These are phyloP conservation scores for Picea abies DNA, from an alignment of 83 land plant species.

Conservation along the genomic window DNA sequence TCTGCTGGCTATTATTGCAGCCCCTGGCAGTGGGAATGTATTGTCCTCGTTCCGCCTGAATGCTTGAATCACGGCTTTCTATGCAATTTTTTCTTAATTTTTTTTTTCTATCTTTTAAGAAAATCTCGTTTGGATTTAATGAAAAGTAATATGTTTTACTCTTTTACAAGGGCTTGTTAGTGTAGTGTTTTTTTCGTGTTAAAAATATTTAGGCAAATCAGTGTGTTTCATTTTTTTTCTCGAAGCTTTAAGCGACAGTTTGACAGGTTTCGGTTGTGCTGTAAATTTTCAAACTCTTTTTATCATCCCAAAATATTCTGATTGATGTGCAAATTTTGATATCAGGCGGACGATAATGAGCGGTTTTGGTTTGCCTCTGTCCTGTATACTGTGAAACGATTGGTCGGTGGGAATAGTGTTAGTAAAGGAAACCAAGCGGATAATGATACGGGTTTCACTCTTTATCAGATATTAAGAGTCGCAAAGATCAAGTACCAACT, in stretches of 20 bases:
- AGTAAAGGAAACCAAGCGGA: slow-evolving; percentile 20
- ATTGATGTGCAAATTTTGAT: not conserved
- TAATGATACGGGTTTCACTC: slow-evolving; percentile 38
- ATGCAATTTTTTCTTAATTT: not conserved
- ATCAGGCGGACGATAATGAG: slow-evolving; percentile 77
- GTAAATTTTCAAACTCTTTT: not conserved
- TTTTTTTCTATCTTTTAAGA: not conserved
- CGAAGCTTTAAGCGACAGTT: too few species aligned
- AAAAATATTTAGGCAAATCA: too few species aligned
- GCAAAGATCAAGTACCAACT: slow-evolving; percentile 62
- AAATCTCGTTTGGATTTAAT: not conserved
- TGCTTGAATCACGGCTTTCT: not conserved
- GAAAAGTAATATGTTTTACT: not conserved
- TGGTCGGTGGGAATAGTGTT: slow-evolving; percentile 30
- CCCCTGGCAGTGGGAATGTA: slow-evolving; percentile 68
- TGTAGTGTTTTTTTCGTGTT: not conserved
- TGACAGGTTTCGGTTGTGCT: not conserved
- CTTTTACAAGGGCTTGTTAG: not conserved
- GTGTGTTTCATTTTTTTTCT: too few species aligned
- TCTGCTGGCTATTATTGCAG: slow-evolving; percentile 40
- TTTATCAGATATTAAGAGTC: slow-evolving; percentile 72
- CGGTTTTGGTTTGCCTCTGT: slow-evolving; percentile 72
- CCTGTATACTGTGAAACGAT: slow-evolving; percentile 52
- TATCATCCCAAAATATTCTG: not conserved
- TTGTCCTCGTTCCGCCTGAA: not conserved